These are phyloP conservation scores for Nitzschia putrida DNA, from an alignment of 108 stramenopile species.

Conservation along the genomic window DNA sequence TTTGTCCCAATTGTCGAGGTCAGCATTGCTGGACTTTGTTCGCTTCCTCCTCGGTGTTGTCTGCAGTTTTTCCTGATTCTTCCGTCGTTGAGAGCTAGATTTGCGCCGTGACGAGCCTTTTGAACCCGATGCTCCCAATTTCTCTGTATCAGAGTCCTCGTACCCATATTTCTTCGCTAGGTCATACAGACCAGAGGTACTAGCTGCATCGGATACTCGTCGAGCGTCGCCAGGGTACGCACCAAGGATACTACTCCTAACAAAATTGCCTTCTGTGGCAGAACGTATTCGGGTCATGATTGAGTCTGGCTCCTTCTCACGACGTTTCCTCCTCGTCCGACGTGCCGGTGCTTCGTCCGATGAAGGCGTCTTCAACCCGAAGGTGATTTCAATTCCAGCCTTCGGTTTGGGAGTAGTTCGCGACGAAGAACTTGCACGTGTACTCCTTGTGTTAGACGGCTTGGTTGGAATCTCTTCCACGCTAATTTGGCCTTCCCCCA, in stretches of 20 bases:
- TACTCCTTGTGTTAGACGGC: too few species aligned
- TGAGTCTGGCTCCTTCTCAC: constrained; percentile 19
- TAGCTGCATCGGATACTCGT: constrained; percentile 65
- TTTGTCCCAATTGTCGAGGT: too few species aligned
- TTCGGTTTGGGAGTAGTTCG: too few species aligned
- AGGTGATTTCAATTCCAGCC: too few species aligned
- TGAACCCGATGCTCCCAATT: too few species aligned
- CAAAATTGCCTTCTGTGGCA: constrained; percentile 56
- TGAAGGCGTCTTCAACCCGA: too few species aligned
- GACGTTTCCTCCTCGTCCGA: constrained; percentile 23
- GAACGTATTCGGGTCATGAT: constrained; percentile 71
- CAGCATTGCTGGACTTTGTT: too few species aligned
- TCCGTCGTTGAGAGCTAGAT: constrained; percentile 5
- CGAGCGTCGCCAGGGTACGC: constrained; percentile 85
- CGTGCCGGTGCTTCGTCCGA: too few species aligned
- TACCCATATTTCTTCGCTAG: constrained; percentile 76
- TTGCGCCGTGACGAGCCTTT: constrained; percentile 47
- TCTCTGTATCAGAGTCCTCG: too few species aligned
- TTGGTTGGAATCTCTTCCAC: too few species aligned
- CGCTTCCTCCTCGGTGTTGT: neutral
- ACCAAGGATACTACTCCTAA: constrained; percentile 54
- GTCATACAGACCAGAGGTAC: constrained; percentile 49
- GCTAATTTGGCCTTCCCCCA: constrained; percentile 56
- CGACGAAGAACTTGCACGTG: too few species aligned
- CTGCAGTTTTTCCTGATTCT: neutral